phyloP scores from a whole-genome alignment of 352 stramenopile genomes.

The Pythium folliculosum region DNA sequence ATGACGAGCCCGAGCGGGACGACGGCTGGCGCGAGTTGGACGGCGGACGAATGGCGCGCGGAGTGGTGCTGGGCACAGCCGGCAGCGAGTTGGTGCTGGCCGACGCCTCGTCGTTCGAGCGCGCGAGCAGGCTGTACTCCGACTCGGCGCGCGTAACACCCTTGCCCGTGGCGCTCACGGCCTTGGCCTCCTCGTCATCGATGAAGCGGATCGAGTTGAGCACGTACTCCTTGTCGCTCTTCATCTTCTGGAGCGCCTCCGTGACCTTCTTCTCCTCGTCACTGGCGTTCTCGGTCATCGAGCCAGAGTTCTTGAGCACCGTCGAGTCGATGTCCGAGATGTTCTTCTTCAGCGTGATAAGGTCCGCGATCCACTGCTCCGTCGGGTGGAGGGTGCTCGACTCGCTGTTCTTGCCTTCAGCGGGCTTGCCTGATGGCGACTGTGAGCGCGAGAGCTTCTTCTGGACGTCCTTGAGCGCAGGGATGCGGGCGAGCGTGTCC shows the following conservation, averaged over 20 bases:
- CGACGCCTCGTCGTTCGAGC: conserved; percentile 27
- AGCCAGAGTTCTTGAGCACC: conserved; percentile 63
- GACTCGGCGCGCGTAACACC: conserved; percentile 47
- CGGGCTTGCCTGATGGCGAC: conserved; percentile 34
- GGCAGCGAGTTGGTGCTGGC: conserved; percentile 11
- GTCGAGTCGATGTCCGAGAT: conserved; percentile 80
- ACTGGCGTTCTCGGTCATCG: conserved; percentile 48
- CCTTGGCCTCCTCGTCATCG: conserved; percentile 88
- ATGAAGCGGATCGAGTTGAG: conserved; percentile 90
- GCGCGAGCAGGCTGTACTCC: conserved; percentile 53
- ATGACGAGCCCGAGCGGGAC: conserved; percentile 6
- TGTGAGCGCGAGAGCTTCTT: conserved; percentile 71
- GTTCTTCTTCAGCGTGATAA: conserved; percentile 86
- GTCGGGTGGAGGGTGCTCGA: conserved; percentile 58
- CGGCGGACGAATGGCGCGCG: conserved; percentile 22
- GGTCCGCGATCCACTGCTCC: conserved; percentile 87
- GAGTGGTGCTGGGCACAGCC: conserved; percentile 21
- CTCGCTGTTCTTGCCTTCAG: conserved; percentile 58
- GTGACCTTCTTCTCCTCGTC: conserved; percentile 72
- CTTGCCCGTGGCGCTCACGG: conserved; percentile 82
- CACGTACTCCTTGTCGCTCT: conserved; percentile 88
- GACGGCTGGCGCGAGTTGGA: conserved; percentile 24
- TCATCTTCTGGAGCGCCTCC: conserved; percentile 81
- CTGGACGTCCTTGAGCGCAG: conserved; percentile 83
- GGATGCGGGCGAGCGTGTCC: conserved; percentile 83